Conservation (phyloP, 2,329 filamentous ascomycete species). For the Sclerotinia sclerotiorum region DNA sequence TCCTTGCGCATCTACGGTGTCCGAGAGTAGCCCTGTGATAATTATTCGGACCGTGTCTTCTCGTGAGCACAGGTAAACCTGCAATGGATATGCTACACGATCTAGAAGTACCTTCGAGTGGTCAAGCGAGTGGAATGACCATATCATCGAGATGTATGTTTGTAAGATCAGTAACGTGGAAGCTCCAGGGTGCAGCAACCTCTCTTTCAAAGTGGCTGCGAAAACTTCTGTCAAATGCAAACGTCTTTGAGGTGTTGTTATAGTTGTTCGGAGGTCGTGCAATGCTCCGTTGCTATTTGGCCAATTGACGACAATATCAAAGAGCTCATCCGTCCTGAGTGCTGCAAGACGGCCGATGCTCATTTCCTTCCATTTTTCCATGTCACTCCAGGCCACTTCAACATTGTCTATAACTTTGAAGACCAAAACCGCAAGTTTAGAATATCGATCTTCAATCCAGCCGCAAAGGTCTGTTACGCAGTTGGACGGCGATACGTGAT, state of each 20-base stretch:
- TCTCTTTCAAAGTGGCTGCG: constrained; percentile 60
- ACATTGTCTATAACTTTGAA: constrained; percentile 44
- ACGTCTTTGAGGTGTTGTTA: constrained; percentile 67
- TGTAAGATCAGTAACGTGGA: constrained; percentile 75
- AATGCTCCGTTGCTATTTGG: constrained; percentile 69
- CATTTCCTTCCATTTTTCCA: constrained; percentile 70
- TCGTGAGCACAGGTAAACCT: constrained; percentile 72
- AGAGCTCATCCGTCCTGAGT: constrained; percentile 69
- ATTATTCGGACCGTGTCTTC: constrained; percentile 78
- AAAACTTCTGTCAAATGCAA: constrained; percentile 70
- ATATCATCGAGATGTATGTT: constrained; percentile 77
- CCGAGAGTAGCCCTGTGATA: constrained; percentile 69
- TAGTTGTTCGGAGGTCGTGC: constrained; percentile 69
- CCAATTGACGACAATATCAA: constrained; percentile 78
- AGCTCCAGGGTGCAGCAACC: constrained; percentile 71
- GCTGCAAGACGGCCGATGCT: constrained; percentile 67
- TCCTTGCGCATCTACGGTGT: constrained; percentile 48
- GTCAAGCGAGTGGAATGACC: constrained; percentile 72
- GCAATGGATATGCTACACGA: constrained; percentile 69
- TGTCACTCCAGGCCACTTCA: constrained; percentile 52
- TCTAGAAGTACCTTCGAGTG: constrained; percentile 75
- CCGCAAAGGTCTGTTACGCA: constrained; percentile 60
- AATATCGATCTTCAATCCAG: constrained; percentile 69
- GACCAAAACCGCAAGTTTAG: constrained; percentile 62
- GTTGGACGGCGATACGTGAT: constrained; percentile 47